Evolutionary conservation across 192 early-diverging fungal genomes (phyloP).

Genomic region (Coemansia sp.): DNA sequence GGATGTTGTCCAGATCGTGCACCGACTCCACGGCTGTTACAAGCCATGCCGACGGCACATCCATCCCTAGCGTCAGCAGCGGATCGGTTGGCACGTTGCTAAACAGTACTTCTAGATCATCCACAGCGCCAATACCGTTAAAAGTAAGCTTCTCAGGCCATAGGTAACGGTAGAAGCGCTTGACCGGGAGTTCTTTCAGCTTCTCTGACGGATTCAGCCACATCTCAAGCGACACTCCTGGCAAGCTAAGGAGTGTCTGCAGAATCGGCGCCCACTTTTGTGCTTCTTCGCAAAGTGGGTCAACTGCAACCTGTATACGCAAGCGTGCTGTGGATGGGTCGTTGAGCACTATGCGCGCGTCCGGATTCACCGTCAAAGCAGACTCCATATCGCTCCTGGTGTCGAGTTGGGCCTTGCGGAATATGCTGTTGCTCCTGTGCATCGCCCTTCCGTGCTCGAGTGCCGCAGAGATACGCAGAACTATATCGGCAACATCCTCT

Average conservation of each 20-base stretch:
- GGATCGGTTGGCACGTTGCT: conserved; percentile 71
- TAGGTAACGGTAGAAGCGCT: conserved; percentile 90
- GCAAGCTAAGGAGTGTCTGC: conserved; percentile 62
- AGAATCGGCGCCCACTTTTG: conserved; percentile 80
- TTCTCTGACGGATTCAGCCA: conserved; percentile 62
- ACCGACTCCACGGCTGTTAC: conserved; percentile 76
- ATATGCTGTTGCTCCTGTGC: conserved; percentile 16
- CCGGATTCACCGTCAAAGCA: not conserved
- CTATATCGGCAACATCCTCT: not conserved
- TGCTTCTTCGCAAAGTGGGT: conserved; percentile 76
- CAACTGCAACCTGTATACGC: conserved; percentile 61
- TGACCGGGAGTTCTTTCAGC: conserved; percentile 71
- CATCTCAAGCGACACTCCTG: conserved; percentile 66
- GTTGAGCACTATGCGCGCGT: conserved; percentile 12
- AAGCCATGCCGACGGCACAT: conserved; percentile 88
- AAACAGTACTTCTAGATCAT: conserved; percentile 66
- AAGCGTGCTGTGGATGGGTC: conserved; percentile 23
- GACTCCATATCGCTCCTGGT: not conserved
- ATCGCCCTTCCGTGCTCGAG: conserved; percentile 24
- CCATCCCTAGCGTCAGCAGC: conserved; percentile 83
- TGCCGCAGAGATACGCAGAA: conserved; percentile 2
- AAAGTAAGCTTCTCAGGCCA: conserved; percentile 65
- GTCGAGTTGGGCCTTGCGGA: conserved; percentile 14
- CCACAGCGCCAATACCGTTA: conserved; percentile 46
- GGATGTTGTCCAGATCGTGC: conserved; percentile 93